phyloP scores from a whole-genome alignment of 345 rosid species.

The Euclidium syriacum region DNA sequence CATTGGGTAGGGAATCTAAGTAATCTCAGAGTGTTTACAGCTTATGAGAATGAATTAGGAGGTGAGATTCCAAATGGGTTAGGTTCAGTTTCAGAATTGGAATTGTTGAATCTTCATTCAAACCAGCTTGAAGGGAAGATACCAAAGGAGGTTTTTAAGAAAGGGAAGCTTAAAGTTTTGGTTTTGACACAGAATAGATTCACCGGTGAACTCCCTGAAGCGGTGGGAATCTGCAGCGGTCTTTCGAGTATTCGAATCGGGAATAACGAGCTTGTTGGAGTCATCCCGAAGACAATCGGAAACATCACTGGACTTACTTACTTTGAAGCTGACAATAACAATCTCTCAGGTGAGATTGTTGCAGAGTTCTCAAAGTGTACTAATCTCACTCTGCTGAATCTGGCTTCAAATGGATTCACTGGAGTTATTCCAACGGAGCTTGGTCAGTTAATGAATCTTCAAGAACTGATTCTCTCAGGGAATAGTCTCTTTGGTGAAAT shows the following conservation, averaged over 20 bases:
- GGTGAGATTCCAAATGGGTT: slow-evolving; percentile 68
- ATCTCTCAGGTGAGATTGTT: slow-evolving; percentile 74
- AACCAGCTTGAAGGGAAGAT: slow-evolving; percentile 74
- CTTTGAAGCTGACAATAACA: slow-evolving; percentile 85
- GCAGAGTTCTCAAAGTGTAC: slow-evolving; percentile 70
- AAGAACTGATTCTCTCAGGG: slow-evolving; percentile 86
- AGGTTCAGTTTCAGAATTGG: slow-evolving; percentile 61
- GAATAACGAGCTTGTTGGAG: slow-evolving; percentile 71
- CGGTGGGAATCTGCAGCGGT: slow-evolving; percentile 60
- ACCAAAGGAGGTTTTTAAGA: slow-evolving; percentile 67
- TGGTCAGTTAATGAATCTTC: slow-evolving; percentile 72
- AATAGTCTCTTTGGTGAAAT: slow-evolving; percentile 77
- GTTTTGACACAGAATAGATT: slow-evolving; percentile 75
- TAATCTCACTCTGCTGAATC: slow-evolving; percentile 78
- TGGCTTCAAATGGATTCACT: slow-evolving; percentile 80
- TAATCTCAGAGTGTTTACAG: slow-evolving; percentile 51
- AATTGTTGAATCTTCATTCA: slow-evolving; percentile 83
- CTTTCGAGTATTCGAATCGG: slow-evolving; percentile 87
- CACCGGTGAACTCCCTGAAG: slow-evolving; percentile 63
- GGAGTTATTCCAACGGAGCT: slow-evolving; percentile 69
- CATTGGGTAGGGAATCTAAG: slow-evolving; percentile 63
- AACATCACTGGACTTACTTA: slow-evolving; percentile 81
- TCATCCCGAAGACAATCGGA: slow-evolving; percentile 69
- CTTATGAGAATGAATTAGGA: slow-evolving; percentile 55
- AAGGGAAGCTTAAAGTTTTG: slow-evolving; percentile 76